Evolutionary conservation across 202 grass and related monocot genomes (phyloP).

Genomic region (Thinopyrum obtusiflorum): DNA sequence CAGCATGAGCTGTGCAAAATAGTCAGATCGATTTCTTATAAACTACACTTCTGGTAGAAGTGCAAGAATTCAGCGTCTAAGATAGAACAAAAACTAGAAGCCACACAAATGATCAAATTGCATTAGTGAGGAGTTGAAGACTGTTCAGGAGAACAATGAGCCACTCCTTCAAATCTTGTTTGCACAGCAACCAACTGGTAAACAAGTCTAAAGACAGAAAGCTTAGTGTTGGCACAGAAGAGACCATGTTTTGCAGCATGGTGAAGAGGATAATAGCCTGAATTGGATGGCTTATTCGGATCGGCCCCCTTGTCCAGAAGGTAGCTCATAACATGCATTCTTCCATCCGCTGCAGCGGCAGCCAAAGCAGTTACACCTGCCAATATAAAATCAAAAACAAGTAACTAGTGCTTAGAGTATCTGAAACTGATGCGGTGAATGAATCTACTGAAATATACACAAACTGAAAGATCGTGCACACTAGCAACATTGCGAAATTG

Average conservation of each 20-base stretch:
- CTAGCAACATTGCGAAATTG: neutral
- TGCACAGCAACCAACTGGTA: neutral
- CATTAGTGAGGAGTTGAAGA: neutral
- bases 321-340: slow-evolving; percentile 19
- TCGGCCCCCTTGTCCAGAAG: slow-evolving; percentile 43
- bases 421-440: neutral
- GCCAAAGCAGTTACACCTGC: slow-evolving; percentile 28
- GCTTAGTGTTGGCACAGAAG: neutral
- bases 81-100: neutral
- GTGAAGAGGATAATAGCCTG: slow-evolving; percentile 27
- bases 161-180: no score
- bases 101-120: neutral
- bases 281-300: neutral
- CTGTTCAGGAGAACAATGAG: no score
- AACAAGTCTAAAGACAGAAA: neutral
- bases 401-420: neutral
- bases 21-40: neutral
- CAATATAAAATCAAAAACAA: neutral
- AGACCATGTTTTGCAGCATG: slow-evolving; percentile 29
- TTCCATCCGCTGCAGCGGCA: slow-evolving; percentile 20
- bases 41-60: neutral
- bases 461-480: neutral
- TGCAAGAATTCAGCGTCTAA: neutral
- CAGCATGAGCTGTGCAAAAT: neutral
- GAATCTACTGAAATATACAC: neutral